phyloP scores from a whole-genome alignment of 441 rosid species.

The Sinapis alba region DNA sequence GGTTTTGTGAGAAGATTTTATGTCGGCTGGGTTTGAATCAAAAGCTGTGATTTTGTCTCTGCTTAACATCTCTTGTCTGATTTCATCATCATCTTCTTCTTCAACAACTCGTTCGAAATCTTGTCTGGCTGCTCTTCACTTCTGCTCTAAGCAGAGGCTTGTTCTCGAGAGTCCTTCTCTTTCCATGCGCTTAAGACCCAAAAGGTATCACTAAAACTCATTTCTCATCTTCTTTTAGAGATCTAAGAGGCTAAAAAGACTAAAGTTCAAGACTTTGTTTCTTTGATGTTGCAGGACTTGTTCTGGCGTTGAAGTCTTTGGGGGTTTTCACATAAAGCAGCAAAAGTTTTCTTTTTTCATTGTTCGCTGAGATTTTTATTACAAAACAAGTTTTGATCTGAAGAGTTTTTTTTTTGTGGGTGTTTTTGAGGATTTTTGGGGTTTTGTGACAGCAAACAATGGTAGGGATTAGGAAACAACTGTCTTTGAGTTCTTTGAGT shows the following conservation, averaged over 20 bases:
- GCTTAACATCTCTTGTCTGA: conserved; percentile 52
- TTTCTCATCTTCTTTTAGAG: neutral
- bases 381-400: neutral
- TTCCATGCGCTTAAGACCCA: conserved; percentile 96
- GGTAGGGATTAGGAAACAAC: neutral
- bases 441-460: neutral
- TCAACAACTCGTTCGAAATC: conserved; percentile 26
- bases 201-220: conserved; percentile 46
- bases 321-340: neutral
- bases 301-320: neutral
- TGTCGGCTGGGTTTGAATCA: conserved; percentile 86
- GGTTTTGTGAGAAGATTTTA: conserved; percentile 45
- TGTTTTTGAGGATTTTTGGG: neutral
- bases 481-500: conserved; percentile 20
- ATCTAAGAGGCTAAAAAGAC: neutral
- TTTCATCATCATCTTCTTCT: conserved; percentile 12
- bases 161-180: conserved; percentile 49
- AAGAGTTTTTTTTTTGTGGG: neutral
- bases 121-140: conserved; percentile 40
- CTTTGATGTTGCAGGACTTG: neutral
- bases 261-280: neutral
- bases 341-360: neutral
- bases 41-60: conserved; percentile 64
- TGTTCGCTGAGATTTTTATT: neutral
- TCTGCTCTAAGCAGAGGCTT: conserved; percentile 66